phyloP scores from a whole-genome alignment of 2,329 filamentous ascomycete species.

The Colletotrichum sp. region DNA sequence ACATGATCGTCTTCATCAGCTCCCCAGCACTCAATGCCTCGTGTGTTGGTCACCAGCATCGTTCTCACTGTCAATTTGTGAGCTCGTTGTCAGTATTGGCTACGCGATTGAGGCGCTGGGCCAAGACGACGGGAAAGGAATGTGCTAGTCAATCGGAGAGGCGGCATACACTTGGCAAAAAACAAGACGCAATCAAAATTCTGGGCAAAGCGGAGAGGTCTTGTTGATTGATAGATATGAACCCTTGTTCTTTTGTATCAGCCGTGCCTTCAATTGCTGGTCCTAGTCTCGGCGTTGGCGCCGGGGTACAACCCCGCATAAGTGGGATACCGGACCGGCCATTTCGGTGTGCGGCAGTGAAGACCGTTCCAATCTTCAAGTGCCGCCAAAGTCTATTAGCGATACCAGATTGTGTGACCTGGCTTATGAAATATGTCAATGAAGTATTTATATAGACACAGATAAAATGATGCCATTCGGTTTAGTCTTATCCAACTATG shows the following conservation, averaged over 20 bases:
- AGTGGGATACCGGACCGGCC: neutral
- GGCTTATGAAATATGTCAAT: neutral
- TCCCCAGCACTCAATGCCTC: neutral
- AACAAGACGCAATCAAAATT: neutral
- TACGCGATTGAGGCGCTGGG: neutral
- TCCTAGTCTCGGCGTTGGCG: neutral
- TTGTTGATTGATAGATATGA: neutral
- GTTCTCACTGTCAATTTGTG: neutral
- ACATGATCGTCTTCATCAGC: neutral
- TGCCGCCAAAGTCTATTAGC: neutral
- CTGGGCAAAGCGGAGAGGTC: conserved; percentile 8
- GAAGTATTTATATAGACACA: no score
- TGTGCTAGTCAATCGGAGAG: neutral
- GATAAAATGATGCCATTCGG: neutral
- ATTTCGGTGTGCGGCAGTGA: neutral
- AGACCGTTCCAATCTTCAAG: neutral
- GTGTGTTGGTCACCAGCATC: neutral
- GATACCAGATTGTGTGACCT: neutral
- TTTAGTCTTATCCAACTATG: neutral
- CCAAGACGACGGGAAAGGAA: conserved; percentile 7
- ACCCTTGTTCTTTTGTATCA: neutral
- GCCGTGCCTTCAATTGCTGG: neutral
- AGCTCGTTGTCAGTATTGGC: neutral
- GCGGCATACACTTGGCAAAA: neutral
- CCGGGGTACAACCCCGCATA: neutral